A percentile compares a stretch with the other conserved stretches of the same genome.
phyloP scores from a whole-genome alignment of 2,329 filamentous ascomycete species.

The Mycosphaerella arachidis region DNA sequence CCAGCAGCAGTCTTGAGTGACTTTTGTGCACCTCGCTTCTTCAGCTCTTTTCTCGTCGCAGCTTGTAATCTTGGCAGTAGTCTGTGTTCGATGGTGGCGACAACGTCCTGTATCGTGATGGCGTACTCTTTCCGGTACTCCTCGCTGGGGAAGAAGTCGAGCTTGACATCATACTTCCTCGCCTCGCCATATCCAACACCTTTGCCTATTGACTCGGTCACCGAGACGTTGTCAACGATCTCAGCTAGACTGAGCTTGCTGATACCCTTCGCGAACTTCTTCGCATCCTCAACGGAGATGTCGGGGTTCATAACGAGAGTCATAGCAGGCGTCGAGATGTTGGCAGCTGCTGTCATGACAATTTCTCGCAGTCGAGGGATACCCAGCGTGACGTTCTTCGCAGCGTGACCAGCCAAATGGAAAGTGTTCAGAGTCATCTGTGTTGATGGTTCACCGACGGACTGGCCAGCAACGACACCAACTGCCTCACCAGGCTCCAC shows the following conservation, averaged over 20 bases:
- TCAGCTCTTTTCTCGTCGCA: slow-evolving; percentile 69
- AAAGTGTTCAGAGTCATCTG: slow-evolving; percentile 99
- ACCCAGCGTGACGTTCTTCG: slow-evolving; percentile 98
- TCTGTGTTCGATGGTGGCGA: slow-evolving; percentile 72
- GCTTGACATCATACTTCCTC: slow-evolving; percentile 76
- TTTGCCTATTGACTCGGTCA: slow-evolving; percentile 73
- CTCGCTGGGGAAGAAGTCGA: slow-evolving; percentile 76
- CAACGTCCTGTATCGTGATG: slow-evolving; percentile 72
- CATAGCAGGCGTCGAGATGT: slow-evolving; percentile 89
- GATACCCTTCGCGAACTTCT: slow-evolving; percentile 86
- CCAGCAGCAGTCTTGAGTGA: slow-evolving; percentile 46
- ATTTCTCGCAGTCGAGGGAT: slow-evolving; percentile 96
- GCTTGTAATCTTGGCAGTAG: slow-evolving; percentile 69
- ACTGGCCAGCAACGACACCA: slow-evolving; percentile 93
- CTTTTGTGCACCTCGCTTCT: slow-evolving; percentile 65
- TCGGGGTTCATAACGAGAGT: slow-evolving; percentile 73
- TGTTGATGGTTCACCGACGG: slow-evolving; percentile 92
- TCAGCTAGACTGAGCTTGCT: slow-evolving; percentile 79
- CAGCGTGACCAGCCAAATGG: slow-evolving; percentile 96
- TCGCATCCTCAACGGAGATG: slow-evolving; percentile 62
- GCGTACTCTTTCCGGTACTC: slow-evolving; percentile 86
- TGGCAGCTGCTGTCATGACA: slow-evolving; percentile 89
- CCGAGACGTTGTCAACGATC: slow-evolving; percentile 73
- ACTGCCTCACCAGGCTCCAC: slow-evolving; percentile 95
- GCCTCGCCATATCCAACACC: slow-evolving; percentile 65